Evolutionary conservation across 768 basidiomycete genomes (phyloP).

Genomic region (Phlebiopsis gigantea): DNA sequence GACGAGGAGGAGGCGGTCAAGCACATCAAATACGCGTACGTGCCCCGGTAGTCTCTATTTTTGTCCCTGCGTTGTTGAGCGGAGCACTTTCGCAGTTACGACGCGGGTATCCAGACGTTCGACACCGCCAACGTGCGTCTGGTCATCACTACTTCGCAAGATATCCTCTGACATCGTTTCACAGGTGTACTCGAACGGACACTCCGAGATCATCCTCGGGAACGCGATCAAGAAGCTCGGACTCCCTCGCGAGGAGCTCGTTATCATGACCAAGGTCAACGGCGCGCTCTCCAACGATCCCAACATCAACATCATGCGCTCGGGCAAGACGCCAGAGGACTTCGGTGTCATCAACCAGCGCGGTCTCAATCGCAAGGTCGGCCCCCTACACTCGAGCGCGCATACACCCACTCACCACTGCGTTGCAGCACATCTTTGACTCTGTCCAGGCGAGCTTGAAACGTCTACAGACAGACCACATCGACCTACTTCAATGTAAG

Average conservation of each 20-base stretch:
- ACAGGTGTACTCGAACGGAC: constrained; percentile 34
- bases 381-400: constrained; percentile 17
- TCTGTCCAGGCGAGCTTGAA: constrained; percentile 58
- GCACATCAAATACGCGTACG: constrained; percentile 40
- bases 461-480: constrained; percentile 68
- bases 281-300: not conserved
- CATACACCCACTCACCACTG: not conserved
- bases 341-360: constrained; percentile 32
- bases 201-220: constrained; percentile 40
- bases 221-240: constrained; percentile 41
- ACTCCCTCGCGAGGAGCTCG: constrained; percentile 42
- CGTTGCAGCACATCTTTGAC: constrained; percentile 58
- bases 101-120: constrained; percentile 37
- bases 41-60: not conserved
- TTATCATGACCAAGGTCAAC: constrained; percentile 43
- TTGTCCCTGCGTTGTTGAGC: not conserved
- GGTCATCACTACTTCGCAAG: not conserved
- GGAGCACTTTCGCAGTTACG: constrained; percentile 24
- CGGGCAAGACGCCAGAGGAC: constrained; percentile 15
- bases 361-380: constrained; percentile 32
- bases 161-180: not conserved
- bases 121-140: constrained; percentile 30
- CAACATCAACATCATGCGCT: not conserved
- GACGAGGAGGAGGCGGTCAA: constrained; percentile 30
- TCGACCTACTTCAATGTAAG: constrained; percentile 70